A percentile compares a stretch with the other conserved stretches of the same genome.
phyloP scores from a whole-genome alignment of 1,284 basidiomycete genomes.

The Cutaneotrichosporon arboriforme region DNA sequence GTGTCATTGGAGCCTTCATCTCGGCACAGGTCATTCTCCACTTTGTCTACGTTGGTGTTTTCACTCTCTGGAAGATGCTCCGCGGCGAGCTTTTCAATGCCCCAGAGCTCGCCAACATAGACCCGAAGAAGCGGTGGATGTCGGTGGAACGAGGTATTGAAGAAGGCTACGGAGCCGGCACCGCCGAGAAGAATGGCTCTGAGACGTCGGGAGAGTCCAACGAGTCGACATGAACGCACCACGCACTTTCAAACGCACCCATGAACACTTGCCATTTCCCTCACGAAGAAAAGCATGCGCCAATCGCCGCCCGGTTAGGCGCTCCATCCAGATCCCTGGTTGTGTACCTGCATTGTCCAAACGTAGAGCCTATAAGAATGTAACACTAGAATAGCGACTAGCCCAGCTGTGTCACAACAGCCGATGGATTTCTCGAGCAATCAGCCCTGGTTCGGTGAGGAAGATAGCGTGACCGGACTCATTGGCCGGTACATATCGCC shows the following conservation, averaged over 20 bases:
- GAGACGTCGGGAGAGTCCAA: too few relatives aligned
- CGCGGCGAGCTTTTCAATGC: constrained; percentile 53
- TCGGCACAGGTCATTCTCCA: constrained; percentile 54
- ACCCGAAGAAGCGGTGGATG: neutral
- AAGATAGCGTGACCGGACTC: constrained; percentile 2
- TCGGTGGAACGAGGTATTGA: neutral
- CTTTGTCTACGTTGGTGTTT: constrained; percentile 55
- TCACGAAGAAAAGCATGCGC: too few relatives aligned
- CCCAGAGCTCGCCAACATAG: constrained; percentile 32
- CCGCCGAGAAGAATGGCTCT: neutral
- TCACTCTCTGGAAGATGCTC: constrained; percentile 49
- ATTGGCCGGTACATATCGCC: constrained; percentile 6
- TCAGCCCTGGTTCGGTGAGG: constrained; percentile 1
- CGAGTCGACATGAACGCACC: too few relatives aligned
- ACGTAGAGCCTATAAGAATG: too few relatives aligned
- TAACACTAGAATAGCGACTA: too few relatives aligned
- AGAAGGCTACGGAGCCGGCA: neutral
- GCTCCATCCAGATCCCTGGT: too few relatives aligned
- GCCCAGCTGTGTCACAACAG: constrained; percentile 45
- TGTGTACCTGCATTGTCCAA: too few relatives aligned
- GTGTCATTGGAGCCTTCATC: constrained; percentile 55
- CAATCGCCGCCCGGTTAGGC: too few relatives aligned
- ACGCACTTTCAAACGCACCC: too few relatives aligned
- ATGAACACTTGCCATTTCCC: too few relatives aligned
- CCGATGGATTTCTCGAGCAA: constrained; percentile 38